These are phyloP conservation scores for Quercus tomentella DNA, from an alignment of 331 rosid genomes.

Conservation along the genomic window DNA sequence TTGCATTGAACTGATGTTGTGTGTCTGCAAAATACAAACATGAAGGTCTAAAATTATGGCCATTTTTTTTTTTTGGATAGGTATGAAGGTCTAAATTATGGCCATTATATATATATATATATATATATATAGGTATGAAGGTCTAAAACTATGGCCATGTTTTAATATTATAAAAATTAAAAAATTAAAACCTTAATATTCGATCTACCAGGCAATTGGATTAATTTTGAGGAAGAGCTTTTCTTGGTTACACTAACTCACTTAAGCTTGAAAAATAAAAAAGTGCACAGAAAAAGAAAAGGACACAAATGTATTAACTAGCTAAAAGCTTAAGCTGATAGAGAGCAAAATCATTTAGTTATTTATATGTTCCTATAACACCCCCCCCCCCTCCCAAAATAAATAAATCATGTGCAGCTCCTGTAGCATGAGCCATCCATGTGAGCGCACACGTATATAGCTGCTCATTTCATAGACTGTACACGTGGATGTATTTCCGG, in stretches of 20 bases:
- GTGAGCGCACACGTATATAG: not conserved
- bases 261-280: not conserved
- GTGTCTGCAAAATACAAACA: slow-evolving; percentile 47
- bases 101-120: not conserved
- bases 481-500: not conserved
- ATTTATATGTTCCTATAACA: not conserved
- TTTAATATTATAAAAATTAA: not conserved
- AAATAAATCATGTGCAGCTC: not conserved
- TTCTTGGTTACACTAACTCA: not conserved
- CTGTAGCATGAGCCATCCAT: not conserved
- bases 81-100: not conserved
- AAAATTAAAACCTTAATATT: not conserved
- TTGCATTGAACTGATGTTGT: slow-evolving; percentile 74
- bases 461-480: not conserved
- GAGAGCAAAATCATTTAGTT: not conserved
- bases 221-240: not conserved
- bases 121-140: not conserved
- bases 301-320: not conserved
- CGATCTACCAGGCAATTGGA: not conserved
- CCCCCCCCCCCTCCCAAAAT: not conserved
- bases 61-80: not conserved
- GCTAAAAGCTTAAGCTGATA: not conserved
- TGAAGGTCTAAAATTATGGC: not conserved
- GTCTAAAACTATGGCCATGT: not conserved
- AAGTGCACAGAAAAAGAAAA: not conserved